phyloP scores from a whole-genome alignment of 768 basidiomycete species.

The Boletus pseudo-olivaceus region DNA sequence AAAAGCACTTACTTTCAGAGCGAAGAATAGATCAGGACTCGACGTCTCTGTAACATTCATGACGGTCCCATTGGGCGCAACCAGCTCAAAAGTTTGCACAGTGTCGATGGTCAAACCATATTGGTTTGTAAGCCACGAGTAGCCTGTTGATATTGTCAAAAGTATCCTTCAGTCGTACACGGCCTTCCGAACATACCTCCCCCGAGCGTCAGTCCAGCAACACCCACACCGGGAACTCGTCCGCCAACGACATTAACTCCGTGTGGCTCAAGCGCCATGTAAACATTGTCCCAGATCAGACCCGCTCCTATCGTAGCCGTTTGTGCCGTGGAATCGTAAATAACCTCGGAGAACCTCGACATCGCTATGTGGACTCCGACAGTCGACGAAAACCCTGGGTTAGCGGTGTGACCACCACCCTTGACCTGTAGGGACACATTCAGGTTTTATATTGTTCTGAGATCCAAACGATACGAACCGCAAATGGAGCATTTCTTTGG shows the following conservation, averaged over 20 bases:
- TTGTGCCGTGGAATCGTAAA: constrained; percentile 35
- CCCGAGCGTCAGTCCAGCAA: constrained; percentile 53
- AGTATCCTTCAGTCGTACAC: neutral
- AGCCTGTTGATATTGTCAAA: neutral
- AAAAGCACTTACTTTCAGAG: constrained; percentile 33
- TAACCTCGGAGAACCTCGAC: constrained; percentile 40
- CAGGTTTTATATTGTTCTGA: neutral
- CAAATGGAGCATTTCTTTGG: constrained; percentile 37
- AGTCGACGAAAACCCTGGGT: constrained; percentile 57
- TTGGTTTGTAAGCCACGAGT: constrained; percentile 53
- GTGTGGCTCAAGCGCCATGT: constrained; percentile 42
- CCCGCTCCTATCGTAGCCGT: constrained; percentile 39
- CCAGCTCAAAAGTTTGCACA: constrained; percentile 53
- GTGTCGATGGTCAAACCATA: constrained; percentile 56
- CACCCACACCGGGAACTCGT: constrained; percentile 54
- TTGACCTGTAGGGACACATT: constrained; percentile 43
- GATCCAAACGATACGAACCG: constrained; percentile 10
- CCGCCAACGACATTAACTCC: constrained; percentile 54
- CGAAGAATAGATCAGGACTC: constrained; percentile 41
- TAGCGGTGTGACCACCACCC: constrained; percentile 55
- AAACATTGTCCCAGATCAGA: constrained; percentile 64
- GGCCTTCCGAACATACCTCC: constrained; percentile 38
- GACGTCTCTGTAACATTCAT: constrained; percentile 30
- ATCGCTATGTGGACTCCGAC: constrained; percentile 55
- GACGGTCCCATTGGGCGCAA: constrained; percentile 43